Conservation (phyloP, 1,284 basidiomycete species). For the Anthracocystis panici-leucophaei region DNA sequence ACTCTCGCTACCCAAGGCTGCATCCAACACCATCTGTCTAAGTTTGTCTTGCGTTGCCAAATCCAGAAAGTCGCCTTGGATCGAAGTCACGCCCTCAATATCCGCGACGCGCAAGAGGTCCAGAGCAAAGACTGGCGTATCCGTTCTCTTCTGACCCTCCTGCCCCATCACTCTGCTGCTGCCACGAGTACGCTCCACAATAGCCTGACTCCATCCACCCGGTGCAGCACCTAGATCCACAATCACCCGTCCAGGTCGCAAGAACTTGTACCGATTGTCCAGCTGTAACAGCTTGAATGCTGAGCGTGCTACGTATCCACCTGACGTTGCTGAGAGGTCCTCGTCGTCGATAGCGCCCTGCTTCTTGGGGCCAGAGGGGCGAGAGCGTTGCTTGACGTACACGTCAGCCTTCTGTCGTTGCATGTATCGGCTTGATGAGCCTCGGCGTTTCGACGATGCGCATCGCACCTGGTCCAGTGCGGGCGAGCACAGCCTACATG, state of each 20-base stretch:
- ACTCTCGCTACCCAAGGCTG: not conserved
- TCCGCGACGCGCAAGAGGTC: conserved; percentile 50
- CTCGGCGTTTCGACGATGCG: conserved; percentile 41
- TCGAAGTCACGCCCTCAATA: conserved; percentile 27
- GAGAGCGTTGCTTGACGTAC: conserved; percentile 40
- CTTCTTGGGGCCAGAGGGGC: not conserved
- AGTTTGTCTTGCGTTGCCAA: conserved; percentile 25
- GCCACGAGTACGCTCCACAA: conserved; percentile 29
- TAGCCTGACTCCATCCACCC: conserved; percentile 64
- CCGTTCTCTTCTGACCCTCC: not conserved
- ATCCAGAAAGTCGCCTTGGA: conserved; percentile 61
- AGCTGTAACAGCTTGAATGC: conserved; percentile 65
- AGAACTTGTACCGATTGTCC: conserved; percentile 51
- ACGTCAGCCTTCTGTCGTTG: conserved; percentile 44
- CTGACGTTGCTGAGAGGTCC: not conserved
- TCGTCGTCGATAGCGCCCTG: conserved; percentile 3
- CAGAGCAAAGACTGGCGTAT: conserved; percentile 46
- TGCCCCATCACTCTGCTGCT: not conserved
- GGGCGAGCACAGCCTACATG: not conserved
- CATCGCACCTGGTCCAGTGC: conserved; percentile 1
- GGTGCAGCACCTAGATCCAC: conserved; percentile 65
- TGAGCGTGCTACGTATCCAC: conserved; percentile 54
- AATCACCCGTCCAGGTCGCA: conserved; percentile 46
- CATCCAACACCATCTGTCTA: conserved; percentile 12
- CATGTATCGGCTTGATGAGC: conserved; percentile 44